Evolutionary conservation across 305 asterid species (phyloP), one percentile per base, ranked within the genome.

Genomic region (Striga hermonthica): DNA sequence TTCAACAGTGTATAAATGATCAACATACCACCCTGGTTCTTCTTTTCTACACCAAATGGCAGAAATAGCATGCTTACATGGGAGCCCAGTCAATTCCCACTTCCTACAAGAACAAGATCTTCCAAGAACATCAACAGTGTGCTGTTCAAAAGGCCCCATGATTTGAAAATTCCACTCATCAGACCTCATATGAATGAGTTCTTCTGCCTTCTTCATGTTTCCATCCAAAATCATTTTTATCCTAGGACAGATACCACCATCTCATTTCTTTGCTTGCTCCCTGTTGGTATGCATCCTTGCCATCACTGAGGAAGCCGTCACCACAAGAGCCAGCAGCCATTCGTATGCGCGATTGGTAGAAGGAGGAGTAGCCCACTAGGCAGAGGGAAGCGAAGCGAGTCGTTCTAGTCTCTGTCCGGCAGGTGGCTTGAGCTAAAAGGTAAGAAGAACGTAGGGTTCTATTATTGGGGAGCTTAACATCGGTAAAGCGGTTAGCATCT

Each of bases 81-180:
- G 35, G 7, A 52, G 15, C 5, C 57, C 35, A 13, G 3, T 14
- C 35, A 52, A 52, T 4, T 52, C 57, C 35, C 57, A 52, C 7
- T 11, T 44, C 10, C 49, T 44, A 44, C 48, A 12, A 10, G 35
- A 4, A 8, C 57, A 12, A 11, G 6, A 1, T 3, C 10, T 15
- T 0, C 4, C n/a, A 39, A 8, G 5, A 4, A 36, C 28, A n/a
- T 37, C 31, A 11, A 58, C 45, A 12, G 13, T 58, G 3, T 58
- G 63, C 11, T 58, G 63, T 10, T 58, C 63, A 36, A 36, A 58
- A 3, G 47, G 47, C 0, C 47, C 47, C 1, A 1, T 7, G 1
- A 58, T 38, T 35, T 36, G 63, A 8, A 58, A 58, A 36, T 58
- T 16, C 50, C 35, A 59, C 8, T 59, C 50, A 38, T 59, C 64